These are phyloP conservation scores for Lactarius vividus DNA, from an alignment of 768 basidiomycete species.

Conservation along the genomic window DNA sequence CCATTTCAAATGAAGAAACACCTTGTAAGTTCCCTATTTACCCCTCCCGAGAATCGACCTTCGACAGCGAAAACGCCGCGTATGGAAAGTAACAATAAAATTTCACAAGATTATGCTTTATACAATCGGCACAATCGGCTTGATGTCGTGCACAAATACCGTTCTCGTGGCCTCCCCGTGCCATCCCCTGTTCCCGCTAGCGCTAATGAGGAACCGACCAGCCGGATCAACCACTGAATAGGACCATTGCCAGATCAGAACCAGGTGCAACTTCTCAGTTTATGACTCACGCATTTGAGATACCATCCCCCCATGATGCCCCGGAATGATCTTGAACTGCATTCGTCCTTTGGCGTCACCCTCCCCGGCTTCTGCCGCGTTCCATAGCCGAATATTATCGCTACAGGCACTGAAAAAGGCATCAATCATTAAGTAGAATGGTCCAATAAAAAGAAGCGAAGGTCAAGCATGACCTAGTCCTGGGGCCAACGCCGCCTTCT, in stretches of 20 bases:
- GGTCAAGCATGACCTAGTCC: conserved; percentile 9
- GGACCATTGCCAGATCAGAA: conserved; percentile 14
- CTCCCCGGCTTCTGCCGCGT: conserved; percentile 75
- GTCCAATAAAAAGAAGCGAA: conserved; percentile 9
- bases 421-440: conserved; percentile 10
- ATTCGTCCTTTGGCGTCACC: conserved; percentile 63
- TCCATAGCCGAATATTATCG: conserved; percentile 94
- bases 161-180: conserved; percentile 88
- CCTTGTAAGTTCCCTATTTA: conserved; percentile 11
- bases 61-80: conserved; percentile 23
- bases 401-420: conserved; percentile 65
- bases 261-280: conserved; percentile 25
- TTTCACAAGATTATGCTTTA: conserved; percentile 14
- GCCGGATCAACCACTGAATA: conserved; percentile 79
- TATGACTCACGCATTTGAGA: conserved; percentile 82
- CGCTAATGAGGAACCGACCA: conserved; percentile 81
- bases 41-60: conserved; percentile 17
- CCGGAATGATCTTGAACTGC: conserved; percentile 93
- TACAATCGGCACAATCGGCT: conserved; percentile 30
- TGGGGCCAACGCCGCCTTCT: conserved; percentile 5
- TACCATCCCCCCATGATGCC: conserved; percentile 92
- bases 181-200: conserved; percentile 94
- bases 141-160: conserved; percentile 89
- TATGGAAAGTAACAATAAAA: conserved; percentile 17
- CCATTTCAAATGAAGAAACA: conserved; percentile 26